Conservation (phyloP, 2,329 filamentous ascomycete species). For the Torrubiella hemipterigena region DNA sequence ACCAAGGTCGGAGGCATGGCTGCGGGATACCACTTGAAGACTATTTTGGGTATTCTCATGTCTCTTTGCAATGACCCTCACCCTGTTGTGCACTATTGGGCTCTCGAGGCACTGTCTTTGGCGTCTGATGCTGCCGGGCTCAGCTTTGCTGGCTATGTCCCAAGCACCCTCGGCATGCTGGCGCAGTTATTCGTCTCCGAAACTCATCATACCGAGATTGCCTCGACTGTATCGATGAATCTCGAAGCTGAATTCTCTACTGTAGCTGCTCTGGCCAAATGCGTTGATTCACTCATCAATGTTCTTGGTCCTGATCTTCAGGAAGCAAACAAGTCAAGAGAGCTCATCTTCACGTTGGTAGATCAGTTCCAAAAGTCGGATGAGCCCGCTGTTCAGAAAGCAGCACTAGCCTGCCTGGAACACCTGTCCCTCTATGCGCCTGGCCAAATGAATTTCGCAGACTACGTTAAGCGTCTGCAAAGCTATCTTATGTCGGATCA, state of each 20-base stretch:
- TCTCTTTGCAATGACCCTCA: constrained; percentile 93
- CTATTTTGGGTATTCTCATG: constrained; percentile 95
- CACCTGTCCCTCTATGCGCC: constrained; percentile 89
- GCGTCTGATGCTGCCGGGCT: constrained; percentile 88
- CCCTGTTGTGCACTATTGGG: constrained; percentile 92
- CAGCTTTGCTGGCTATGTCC: constrained; percentile 82
- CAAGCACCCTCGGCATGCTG: constrained; percentile 83
- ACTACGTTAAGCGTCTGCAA: constrained; percentile 76
- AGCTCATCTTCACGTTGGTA: constrained; percentile 80
- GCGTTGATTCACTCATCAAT: constrained; percentile 91
- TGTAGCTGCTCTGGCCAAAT: constrained; percentile 70
- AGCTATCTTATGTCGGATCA: constrained; percentile 60
- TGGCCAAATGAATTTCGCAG: constrained; percentile 69
- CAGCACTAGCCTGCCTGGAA: constrained; percentile 73
- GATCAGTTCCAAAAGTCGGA: constrained; percentile 70
- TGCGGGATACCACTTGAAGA: constrained; percentile 90
- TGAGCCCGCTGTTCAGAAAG: constrained; percentile 57
- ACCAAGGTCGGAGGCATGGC: constrained; percentile 96
- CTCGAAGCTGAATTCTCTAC: constrained; percentile 78
- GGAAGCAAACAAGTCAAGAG: constrained; percentile 81
- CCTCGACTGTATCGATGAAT: constrained; percentile 74
- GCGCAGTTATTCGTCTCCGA: constrained; percentile 88
- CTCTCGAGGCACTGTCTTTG: constrained; percentile 73
- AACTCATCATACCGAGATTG: constrained; percentile 76
- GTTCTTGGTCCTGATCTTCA: constrained; percentile 92